Evolutionary conservation across 2,329 filamentous ascomycete species (phyloP), one percentile per base, ranked within the genome.

Genomic region (Sphaerulina musiva): DNA sequence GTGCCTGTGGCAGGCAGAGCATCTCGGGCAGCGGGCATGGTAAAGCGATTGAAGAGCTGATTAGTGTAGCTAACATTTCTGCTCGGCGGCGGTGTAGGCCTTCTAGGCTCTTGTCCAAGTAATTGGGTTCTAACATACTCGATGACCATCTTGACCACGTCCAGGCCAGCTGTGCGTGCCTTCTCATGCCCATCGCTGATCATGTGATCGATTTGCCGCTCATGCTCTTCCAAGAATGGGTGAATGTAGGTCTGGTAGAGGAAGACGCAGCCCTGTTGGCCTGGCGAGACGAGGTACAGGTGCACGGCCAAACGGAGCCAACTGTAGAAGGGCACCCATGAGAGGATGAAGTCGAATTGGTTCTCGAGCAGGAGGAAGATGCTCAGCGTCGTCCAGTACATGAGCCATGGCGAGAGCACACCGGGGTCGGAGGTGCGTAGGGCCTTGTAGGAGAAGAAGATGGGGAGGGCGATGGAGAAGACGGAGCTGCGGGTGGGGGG

Each of bases 391-490:
- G 95, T 89, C 87, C 92, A 98, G 80, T 97, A 98, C 87, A 97
- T 97, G 62, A 97, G 82, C 93, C 93, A 98, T 84, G 92, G 92
- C 60, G 89, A 89, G 56, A 96, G 80, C 69, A 95, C 84, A 38
- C 89, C 85, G 2, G 91, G 90, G 71, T 96, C 89, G 49, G 87
- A 86, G 12, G 89, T 91, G 74, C 93, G 92, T 68, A 98, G 86
- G 46, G 93, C 92, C 78, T 97, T 97, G 80, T 96, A 97, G 60
- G 92, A 95, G 62, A 92, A 91, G 75, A 95, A 97, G 60, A 96
- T 83, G 48, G 93, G 93, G 70, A 97, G 95, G 69, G 96, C 83
- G 69, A 95, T 90, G 53, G 91, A 95, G 55, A 87, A 84, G 70
- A 92, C 73, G 59, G 89, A 92, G 69, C 90, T 95, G 20, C 20